Conservation (phyloP, 2,329 filamentous ascomycete species). For the Aspergillus sp. region DNA sequence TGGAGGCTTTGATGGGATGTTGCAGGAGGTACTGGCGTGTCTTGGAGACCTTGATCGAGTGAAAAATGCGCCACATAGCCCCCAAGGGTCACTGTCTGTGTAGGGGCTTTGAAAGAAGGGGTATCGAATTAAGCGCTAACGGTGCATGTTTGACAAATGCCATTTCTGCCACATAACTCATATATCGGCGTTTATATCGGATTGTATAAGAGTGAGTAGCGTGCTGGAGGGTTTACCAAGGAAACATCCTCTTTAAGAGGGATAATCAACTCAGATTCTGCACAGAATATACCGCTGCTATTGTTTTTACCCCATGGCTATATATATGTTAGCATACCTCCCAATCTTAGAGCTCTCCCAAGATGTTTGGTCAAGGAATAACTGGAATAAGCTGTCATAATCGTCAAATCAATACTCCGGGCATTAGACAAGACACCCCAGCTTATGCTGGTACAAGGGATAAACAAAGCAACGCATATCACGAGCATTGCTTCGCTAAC, state of each 20-base stretch:
- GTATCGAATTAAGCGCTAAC: not conserved
- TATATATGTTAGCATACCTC: not conserved
- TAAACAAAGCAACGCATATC: not conserved
- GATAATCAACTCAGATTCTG: not conserved
- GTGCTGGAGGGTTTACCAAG: not conserved
- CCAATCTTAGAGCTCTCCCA: not conserved
- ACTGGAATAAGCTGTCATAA: not conserved
- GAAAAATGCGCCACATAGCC: conserved; percentile 17
- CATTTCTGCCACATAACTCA: not conserved
- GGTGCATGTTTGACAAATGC: not conserved
- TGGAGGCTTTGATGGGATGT: conserved; percentile 17
- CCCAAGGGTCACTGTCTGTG: not conserved
- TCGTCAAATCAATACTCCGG: not conserved
- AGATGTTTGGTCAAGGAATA: not conserved
- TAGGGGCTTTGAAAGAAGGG: not conserved
- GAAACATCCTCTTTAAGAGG: not conserved
- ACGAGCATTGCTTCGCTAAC: not conserved
- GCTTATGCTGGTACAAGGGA: not conserved
- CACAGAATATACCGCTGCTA: not conserved
- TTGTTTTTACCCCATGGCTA: not conserved
- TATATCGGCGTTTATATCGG: not conserved
- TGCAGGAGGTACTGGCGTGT: conserved; percentile 18
- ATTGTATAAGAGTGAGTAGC: not conserved
- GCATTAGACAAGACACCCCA: not conserved
- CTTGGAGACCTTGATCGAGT: conserved; percentile 20